Evolutionary conservation across 1,284 basidiomycete species (phyloP).

Genomic region (Tausonia pullulans): DNA sequence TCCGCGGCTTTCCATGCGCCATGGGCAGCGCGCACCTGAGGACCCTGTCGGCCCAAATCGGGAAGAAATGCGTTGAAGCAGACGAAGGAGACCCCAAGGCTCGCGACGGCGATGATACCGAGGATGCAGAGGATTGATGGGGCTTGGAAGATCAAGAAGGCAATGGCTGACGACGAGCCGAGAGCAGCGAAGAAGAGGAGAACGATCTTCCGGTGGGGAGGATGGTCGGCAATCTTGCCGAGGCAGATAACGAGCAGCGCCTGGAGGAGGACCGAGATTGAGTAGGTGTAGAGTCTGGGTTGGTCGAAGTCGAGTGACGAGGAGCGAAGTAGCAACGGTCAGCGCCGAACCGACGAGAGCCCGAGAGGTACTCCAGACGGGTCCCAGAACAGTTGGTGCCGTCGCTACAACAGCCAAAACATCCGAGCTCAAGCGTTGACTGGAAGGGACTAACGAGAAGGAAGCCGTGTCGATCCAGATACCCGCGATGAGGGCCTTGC

Average conservation of each 20-base stretch:
- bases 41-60: slow-evolving; percentile 51
- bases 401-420: too few species aligned
- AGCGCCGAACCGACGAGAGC: too few species aligned
- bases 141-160: slow-evolving; percentile 57
- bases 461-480: slow-evolving; percentile 74
- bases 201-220: slow-evolving; percentile 61
- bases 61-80: slow-evolving; percentile 85
- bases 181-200: slow-evolving; percentile 60
- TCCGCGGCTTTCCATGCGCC: slow-evolving; percentile 21
- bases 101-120: slow-evolving; percentile 51
- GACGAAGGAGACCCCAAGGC: slow-evolving; percentile 53
- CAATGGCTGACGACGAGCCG: slow-evolving; percentile 51
- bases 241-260: slow-evolving; percentile 82
- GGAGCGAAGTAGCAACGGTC: background rate
- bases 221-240: slow-evolving; percentile 73
- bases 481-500: slow-evolving; percentile 37
- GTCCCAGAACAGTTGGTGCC: too few species aligned
- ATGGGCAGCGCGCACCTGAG: slow-evolving; percentile 42
- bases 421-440: background rate
- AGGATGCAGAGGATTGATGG: slow-evolving; percentile 76
- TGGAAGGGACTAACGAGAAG: slow-evolving; percentile 36
- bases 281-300: slow-evolving; percentile 69
- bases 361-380: too few species aligned
- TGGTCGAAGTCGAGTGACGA: slow-evolving; percentile 10
- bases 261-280: slow-evolving; percentile 70